phyloP scores from a whole-genome alignment of 495 filamentous ascomycete species.

The Penicillium tannophilum region DNA sequence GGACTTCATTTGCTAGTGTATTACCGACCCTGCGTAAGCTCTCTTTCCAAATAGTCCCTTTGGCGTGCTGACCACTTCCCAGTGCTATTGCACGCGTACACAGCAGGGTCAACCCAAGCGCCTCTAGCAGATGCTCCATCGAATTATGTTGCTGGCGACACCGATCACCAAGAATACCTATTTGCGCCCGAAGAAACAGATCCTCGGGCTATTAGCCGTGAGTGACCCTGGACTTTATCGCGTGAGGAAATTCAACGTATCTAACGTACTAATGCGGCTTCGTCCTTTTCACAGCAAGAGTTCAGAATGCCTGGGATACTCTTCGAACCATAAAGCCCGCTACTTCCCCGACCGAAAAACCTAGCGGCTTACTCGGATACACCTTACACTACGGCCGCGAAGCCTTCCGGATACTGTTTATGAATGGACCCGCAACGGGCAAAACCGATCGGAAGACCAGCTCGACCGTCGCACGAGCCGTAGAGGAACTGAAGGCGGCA shows the following conservation, averaged over 20 bases:
- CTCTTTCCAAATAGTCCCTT: background rate
- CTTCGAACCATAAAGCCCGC: slow-evolving; percentile 38
- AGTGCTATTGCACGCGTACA: slow-evolving; percentile 42
- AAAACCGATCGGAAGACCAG: slow-evolving; percentile 31
- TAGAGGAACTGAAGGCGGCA: slow-evolving; percentile 73
- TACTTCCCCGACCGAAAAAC: slow-evolving; percentile 34
- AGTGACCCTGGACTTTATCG: slow-evolving; percentile 14
- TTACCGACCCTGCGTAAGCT: slow-evolving; percentile 46
- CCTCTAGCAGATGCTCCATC: slow-evolving; percentile 22
- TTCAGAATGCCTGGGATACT: slow-evolving; percentile 37
- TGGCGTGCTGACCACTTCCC: slow-evolving; percentile 28
- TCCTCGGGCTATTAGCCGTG: slow-evolving; percentile 36
- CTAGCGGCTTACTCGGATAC: slow-evolving; percentile 48
- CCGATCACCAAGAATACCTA: slow-evolving; percentile 17
- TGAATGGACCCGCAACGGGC: slow-evolving; percentile 47
- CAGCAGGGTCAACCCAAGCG: slow-evolving; percentile 33
- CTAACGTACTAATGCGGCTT: slow-evolving; percentile 4
- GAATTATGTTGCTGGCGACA: slow-evolving; percentile 22
- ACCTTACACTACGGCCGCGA: slow-evolving; percentile 51
- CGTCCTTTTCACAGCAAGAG: slow-evolving; percentile 30
- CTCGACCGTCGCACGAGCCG: slow-evolving; percentile 51
- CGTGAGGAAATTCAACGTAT: slow-evolving; percentile 9
- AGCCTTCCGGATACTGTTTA: slow-evolving; percentile 51
- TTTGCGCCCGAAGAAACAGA: slow-evolving; percentile 24
- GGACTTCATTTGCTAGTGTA: slow-evolving; percentile 37